Evolutionary conservation across 208 protist species (phyloP).

Genomic region (Trypanosoma platydactyli): DNA sequence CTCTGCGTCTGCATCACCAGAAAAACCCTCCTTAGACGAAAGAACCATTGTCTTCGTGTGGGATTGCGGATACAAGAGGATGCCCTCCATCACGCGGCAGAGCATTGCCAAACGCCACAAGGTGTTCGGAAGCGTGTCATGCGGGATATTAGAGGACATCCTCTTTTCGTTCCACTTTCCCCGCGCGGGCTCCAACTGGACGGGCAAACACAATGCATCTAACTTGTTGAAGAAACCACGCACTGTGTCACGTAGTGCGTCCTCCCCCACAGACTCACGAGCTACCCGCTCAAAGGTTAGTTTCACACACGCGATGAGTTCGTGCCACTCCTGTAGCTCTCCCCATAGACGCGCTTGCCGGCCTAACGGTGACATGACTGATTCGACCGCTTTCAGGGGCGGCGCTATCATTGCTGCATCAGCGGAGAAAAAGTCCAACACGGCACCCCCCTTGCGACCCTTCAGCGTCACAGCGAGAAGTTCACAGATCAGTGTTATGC

Average conservation of each 20-base stretch:
- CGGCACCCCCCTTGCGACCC: neutral
- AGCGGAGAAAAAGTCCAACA: conserved; percentile 9
- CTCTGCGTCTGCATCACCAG: neutral
- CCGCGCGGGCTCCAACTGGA: neutral
- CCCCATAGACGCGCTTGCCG: conserved; percentile 25
- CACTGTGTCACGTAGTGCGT: neutral
- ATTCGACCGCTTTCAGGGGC: conserved; percentile 14
- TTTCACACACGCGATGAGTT: conserved; percentile 9
- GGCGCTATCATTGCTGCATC: neutral
- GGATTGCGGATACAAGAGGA: conserved; percentile 2
- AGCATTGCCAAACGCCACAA: conserved; percentile 21
- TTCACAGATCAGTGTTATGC: conserved; percentile 19
- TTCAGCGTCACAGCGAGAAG: conserved; percentile 23
- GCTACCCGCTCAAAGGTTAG: conserved; percentile 10
- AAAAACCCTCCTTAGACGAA: too few relatives aligned
- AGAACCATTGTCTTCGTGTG: neutral
- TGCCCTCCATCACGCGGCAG: conserved; percentile 21
- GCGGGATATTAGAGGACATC: neutral
- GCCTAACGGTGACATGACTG: conserved; percentile 12
- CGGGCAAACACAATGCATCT: conserved; percentile 8
- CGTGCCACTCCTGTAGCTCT: conserved; percentile 20
- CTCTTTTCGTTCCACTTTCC: neutral
- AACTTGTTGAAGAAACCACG: conserved; percentile 23
- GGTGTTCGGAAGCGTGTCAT: conserved; percentile 20
- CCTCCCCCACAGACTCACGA: neutral